These are phyloP conservation scores for Stramenopiles sp. DNA, from an alignment of 352 stramenopile species.

Conservation along the genomic window DNA sequence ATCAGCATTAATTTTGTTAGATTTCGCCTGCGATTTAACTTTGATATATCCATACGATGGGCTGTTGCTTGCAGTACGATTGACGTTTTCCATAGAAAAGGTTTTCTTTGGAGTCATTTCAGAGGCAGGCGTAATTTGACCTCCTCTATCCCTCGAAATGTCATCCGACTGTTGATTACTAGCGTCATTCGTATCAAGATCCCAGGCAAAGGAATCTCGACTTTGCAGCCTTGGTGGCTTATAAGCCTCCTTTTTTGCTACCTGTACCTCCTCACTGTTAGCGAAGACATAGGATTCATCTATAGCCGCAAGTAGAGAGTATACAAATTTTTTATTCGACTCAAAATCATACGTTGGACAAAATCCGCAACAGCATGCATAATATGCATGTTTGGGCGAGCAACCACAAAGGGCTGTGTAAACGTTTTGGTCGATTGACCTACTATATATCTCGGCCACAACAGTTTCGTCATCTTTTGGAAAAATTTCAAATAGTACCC, in stretches of 20 bases:
- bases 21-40: no score
- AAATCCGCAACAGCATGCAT: not conserved
- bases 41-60: not conserved
- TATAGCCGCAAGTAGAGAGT: not conserved
- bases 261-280: not conserved
- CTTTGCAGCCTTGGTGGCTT: not conserved
- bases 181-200: not conserved
- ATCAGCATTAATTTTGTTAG: no score
- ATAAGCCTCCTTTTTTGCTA: not conserved
- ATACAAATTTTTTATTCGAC: not conserved
- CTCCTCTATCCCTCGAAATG: no score
- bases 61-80: no score
- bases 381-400: not conserved
- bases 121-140: no score
- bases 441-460: not conserved
- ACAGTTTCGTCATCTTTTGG: not conserved
- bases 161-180: not conserved
- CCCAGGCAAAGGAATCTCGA: not conserved
- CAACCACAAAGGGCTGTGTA: not conserved
- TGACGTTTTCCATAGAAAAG: no score
- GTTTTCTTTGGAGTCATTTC: no score
- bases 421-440: not conserved
- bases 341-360: not conserved
- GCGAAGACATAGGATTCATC: not conserved
- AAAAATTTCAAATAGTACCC: not conserved